phyloP scores from a whole-genome alignment of 768 basidiomycete species.

The Mycena metata region DNA sequence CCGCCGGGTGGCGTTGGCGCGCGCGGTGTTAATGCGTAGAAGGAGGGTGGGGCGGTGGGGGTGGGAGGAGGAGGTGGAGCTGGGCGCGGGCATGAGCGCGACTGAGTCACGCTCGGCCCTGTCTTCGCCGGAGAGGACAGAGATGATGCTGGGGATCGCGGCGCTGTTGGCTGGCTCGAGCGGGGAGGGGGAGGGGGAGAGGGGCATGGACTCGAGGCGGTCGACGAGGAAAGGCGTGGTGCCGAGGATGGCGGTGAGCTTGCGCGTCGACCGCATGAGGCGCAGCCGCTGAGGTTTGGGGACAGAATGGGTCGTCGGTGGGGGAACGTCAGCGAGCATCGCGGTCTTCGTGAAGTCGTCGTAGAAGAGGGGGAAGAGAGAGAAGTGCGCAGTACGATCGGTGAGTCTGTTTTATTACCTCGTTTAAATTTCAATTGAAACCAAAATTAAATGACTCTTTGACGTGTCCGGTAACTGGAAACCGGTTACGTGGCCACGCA shows the following conservation, averaged over 20 bases:
- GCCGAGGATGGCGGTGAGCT: constrained; percentile 31
- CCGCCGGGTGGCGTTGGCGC: not conserved
- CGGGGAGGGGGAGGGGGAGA: not conserved
- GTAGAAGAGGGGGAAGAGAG: not conserved
- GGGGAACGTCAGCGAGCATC: constrained; percentile 16
- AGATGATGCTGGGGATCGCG: too few species aligned
- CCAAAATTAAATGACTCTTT: too few species aligned
- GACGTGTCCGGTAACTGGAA: too few species aligned
- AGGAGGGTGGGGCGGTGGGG: constrained; percentile 24
- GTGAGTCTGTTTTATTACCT: too few species aligned
- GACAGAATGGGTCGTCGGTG: constrained; percentile 30
- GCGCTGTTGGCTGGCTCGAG: too few species aligned
- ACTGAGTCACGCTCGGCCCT: not conserved
- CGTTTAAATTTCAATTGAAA: too few species aligned
- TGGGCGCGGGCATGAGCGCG: constrained; percentile 3
- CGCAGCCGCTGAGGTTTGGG: constrained; percentile 31
- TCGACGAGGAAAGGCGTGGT: constrained; percentile 33
- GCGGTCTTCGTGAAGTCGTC: not conserved
- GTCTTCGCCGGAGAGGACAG: too few species aligned
- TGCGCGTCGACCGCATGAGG: constrained; percentile 37
- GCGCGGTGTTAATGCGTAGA: constrained; percentile 31
- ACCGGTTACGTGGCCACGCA: too few species aligned
- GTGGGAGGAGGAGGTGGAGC: not conserved
- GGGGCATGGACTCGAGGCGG: too few species aligned
- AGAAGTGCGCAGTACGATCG: not conserved